These are phyloP conservation scores for Nicotiana attenuata DNA, from an alignment of 257 asterid species.

Conservation along the genomic window DNA sequence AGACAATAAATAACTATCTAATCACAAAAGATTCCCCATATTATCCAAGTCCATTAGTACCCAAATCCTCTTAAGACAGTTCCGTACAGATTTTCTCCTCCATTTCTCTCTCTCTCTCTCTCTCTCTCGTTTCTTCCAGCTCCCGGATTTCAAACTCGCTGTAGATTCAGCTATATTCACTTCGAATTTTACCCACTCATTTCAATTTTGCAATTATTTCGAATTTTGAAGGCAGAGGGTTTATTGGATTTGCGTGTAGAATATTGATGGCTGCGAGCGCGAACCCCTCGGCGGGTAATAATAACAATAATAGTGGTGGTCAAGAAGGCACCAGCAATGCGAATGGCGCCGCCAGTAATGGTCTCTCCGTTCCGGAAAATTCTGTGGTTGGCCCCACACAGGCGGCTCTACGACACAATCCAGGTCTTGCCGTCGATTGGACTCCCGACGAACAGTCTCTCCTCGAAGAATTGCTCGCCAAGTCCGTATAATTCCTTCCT, in stretches of 20 bases:
- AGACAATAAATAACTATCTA: background rate
- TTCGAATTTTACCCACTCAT: background rate
- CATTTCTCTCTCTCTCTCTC: background rate
- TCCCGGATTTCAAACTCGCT: background rate
- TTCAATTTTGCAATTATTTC: background rate
- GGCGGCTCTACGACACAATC: slow-evolving; percentile 67
- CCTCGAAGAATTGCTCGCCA: slow-evolving; percentile 64
- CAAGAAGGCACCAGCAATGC: slow-evolving; percentile 34
- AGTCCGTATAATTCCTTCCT: slow-evolving; percentile 34
- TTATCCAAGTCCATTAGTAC: slow-evolving; percentile 3
- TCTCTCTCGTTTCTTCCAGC: background rate
- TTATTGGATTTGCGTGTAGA: background rate
- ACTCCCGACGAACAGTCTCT: slow-evolving; percentile 70
- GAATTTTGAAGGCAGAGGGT: background rate
- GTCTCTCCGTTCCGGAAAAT: slow-evolving; percentile 48
- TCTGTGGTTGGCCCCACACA: slow-evolving; percentile 52
- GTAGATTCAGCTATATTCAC: background rate
- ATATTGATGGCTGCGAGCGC: slow-evolving; percentile 85
- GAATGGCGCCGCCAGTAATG: slow-evolving; percentile 40
- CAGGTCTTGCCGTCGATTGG: slow-evolving; percentile 74
- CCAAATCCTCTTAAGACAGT: background rate
- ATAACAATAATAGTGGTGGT: slow-evolving; percentile 31
- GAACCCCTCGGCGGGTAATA: slow-evolving; percentile 49
- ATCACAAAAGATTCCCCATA: background rate
- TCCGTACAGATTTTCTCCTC: slow-evolving; percentile 9